A percentile compares a stretch with the other conserved stretches of the same genome.
Conservation (phyloP, 2,329 filamentous ascomycete species). For the Colletotrichum spinosum region DNA sequence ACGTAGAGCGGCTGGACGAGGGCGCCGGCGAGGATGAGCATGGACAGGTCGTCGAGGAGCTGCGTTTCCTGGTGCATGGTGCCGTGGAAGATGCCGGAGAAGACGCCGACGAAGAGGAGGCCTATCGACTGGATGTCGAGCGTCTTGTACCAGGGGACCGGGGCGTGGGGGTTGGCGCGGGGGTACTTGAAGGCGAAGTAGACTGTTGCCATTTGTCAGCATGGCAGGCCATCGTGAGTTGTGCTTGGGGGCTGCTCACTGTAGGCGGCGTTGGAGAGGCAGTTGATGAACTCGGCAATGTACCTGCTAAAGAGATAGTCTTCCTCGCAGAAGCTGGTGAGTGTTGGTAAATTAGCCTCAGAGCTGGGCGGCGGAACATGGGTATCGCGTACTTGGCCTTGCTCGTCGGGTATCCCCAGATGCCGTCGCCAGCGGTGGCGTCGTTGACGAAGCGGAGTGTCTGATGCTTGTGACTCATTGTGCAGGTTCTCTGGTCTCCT, state of each 20-base stretch:
- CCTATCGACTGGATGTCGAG: conserved; percentile 55
- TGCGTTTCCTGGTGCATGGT: conserved; percentile 56
- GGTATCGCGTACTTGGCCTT: conserved; percentile 49
- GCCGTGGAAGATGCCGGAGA: conserved; percentile 58
- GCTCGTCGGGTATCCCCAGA: conserved; percentile 54
- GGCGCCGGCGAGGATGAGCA: conserved; percentile 65
- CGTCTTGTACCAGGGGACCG: conserved; percentile 45
- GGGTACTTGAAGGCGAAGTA: conserved; percentile 54
- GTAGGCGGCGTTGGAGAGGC: conserved; percentile 53
- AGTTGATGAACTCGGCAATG: conserved; percentile 58
- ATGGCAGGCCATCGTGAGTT: accelerated
- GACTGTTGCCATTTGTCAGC: conserved; percentile 44
- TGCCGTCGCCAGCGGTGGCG: conserved; percentile 46
- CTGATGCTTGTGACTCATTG: conserved; percentile 45
- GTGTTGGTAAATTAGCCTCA: conserved; percentile 10
- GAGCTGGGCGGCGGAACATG: not conserved
- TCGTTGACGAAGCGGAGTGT: conserved; percentile 52
- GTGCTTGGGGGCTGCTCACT: conserved; percentile 7
- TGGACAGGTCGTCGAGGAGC: conserved; percentile 68
- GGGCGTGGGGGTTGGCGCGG: conserved; percentile 45
- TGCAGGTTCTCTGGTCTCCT: not conserved
- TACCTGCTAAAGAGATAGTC: conserved; percentile 55
- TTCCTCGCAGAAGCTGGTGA: conserved; percentile 37
- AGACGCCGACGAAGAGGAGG: conserved; percentile 54
- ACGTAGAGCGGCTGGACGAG: conserved; percentile 63